phyloP scores from a whole-genome alignment of 768 basidiomycete genomes.

The Multifurca ochricompacta region DNA sequence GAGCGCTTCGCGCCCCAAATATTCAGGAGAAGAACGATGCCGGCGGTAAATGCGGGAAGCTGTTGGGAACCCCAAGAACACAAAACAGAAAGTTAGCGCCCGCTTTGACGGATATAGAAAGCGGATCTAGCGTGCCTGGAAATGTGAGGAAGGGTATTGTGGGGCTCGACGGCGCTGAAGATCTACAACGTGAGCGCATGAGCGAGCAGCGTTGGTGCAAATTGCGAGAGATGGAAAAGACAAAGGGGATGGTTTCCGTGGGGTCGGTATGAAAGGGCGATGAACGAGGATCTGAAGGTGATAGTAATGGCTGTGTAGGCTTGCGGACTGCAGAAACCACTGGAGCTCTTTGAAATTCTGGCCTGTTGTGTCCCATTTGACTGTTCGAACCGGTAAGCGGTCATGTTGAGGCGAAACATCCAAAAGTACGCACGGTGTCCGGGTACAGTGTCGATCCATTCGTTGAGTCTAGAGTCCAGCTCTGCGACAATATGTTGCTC shows the following conservation, averaged over 20 bases:
- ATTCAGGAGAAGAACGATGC: constrained; percentile 37
- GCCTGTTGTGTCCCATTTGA: constrained; percentile 23
- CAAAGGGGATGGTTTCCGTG: constrained; percentile 27
- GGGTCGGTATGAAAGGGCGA: constrained; percentile 40
- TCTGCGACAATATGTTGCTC: constrained; percentile 37
- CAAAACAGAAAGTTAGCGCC: constrained; percentile 18
- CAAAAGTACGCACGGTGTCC: constrained; percentile 27
- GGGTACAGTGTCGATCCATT: constrained; percentile 39
- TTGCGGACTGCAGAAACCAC: constrained; percentile 31
- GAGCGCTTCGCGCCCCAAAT: constrained; percentile 34
- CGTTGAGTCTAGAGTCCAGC: constrained; percentile 39
- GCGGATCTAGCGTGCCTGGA: constrained; percentile 5
- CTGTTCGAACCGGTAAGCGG: background rate
- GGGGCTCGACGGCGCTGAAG: constrained; percentile 25
- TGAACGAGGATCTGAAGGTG: constrained; percentile 40
- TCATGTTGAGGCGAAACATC: background rate
- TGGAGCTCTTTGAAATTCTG: constrained; percentile 16
- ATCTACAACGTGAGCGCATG: constrained; percentile 38
- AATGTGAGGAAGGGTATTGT: constrained; percentile 17
- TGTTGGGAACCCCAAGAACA: too few relatives aligned
- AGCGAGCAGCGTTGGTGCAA: constrained; percentile 43
- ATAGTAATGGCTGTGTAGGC: constrained; percentile 36
- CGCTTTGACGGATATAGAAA: background rate
- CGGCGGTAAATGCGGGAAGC: constrained; percentile 31
- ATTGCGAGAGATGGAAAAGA: constrained; percentile 42